Evolutionary conservation across 202 grass and related monocot species (phyloP), one percentile per base, ranked within the genome.

Genomic region (Setaria italica): DNA sequence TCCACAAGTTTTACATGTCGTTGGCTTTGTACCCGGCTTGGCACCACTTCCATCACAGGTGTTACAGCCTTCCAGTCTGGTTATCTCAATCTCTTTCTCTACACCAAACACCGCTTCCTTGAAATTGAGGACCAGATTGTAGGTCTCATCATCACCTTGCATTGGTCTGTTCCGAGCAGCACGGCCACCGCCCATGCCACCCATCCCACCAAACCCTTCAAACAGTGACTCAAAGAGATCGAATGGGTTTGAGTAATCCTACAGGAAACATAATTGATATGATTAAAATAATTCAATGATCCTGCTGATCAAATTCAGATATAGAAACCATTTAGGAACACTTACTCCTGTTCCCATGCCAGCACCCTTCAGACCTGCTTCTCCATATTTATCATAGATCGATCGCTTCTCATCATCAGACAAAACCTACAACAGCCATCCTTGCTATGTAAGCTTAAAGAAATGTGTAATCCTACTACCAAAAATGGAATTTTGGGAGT

Each of bases 201-300:
- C 95, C 95, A 97, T 95, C 55, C 95, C 95, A 74, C 93, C 96
- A 74, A 99, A 95, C 19, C 97, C 97, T 86, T 96, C 93, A 70
- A 99, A 99, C 49, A 99, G 68, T 78, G 97, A 94, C 70, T 99
- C 97, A 62, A 96, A 99, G 47, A 99, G 93, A 87, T 99, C 97
- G 19, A 99, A 99, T 30, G 93, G 93, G 70, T 94, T 99, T 64
- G 91, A 86, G 78, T 91, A 99, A 92, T 96, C 97, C 97, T 99
- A 85, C 86, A 76, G 21, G 37, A 37, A 32, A 21, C 37, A 76
- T 74, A 85, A 70, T 76, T 55, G 49, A 62, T 76, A 71, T 35
- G 32, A 82, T 85, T 41, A 82, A 74, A 62, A 74, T 11, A 33
- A 77, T 46, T 33, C 48, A 58, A 46, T 72, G 25, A n/a, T 58